A percentile compares a stretch with the other conserved stretches of the same genome.
phyloP scores from a whole-genome alignment of 148 eudicot species.

The Fagopyrum homotropicum region DNA sequence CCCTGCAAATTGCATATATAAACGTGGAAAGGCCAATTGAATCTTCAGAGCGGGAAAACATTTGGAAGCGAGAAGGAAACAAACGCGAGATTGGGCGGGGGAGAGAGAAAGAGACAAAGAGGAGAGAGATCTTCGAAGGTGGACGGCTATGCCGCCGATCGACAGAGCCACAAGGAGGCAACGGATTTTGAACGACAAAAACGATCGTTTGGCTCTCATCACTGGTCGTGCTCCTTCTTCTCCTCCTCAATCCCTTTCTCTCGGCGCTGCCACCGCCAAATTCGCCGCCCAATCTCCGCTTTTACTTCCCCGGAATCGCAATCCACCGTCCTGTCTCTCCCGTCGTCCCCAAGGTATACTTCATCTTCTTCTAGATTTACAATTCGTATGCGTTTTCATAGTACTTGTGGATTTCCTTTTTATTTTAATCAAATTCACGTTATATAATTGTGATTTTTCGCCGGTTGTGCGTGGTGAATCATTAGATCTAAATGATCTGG shows the following conservation, averaged over 20 bases:
- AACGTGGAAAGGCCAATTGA: not conserved
- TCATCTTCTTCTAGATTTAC: not conserved
- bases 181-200: not conserved
- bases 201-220: constrained; percentile 6
- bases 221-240: not conserved
- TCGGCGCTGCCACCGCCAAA: not conserved
- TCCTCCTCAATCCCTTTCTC: constrained; percentile 1
- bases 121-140: not conserved
- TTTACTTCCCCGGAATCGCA: not conserved
- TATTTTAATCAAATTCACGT: not conserved
- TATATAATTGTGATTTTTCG: not conserved
- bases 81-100: constrained; percentile 10
- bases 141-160: not conserved
- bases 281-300: constrained; percentile 8
- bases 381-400: not conserved
- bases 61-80: not conserved
- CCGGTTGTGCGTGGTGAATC: not conserved
- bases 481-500: not conserved
- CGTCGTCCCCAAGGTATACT: not conserved
- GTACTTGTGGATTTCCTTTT: not conserved
- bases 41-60: not conserved
- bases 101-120: not conserved
- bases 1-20: not conserved
- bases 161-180: constrained; percentile 1
- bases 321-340: not conserved